These are phyloP conservation scores for Russula sp. DNA, from an alignment of 768 basidiomycete species.

Conservation along the genomic window DNA sequence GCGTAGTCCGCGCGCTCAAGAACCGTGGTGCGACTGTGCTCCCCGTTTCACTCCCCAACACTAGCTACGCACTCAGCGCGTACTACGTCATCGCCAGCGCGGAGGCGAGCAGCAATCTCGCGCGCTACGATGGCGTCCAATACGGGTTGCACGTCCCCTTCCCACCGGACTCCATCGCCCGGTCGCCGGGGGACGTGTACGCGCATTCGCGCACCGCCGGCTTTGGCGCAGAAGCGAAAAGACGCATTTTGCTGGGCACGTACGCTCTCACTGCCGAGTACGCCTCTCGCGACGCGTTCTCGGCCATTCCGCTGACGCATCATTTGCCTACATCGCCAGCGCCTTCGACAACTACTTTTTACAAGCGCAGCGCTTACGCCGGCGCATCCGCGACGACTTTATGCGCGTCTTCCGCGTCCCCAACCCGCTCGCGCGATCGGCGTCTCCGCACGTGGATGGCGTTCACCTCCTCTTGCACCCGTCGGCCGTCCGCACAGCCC, in stretches of 20 bases:
- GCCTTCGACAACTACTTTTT: slow-evolving; percentile 98
- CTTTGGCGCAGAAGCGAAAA: slow-evolving; percentile 82
- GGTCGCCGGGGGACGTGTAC: slow-evolving; percentile 52
- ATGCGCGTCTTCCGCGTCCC: slow-evolving; percentile 56
- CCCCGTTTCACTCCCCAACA: slow-evolving; percentile 67
- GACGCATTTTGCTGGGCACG: slow-evolving; percentile 83
- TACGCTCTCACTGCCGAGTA: slow-evolving; percentile 91
- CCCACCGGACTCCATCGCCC: slow-evolving; percentile 39
- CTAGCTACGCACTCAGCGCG: slow-evolving; percentile 73
- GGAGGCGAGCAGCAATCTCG: slow-evolving; percentile 89
- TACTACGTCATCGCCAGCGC: slow-evolving; percentile 97
- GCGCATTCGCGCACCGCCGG: slow-evolving; percentile 59
- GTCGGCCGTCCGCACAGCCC: slow-evolving; percentile 82
- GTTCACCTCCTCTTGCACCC: slow-evolving; percentile 86
- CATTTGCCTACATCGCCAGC: slow-evolving; percentile 35
- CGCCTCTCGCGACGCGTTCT: slow-evolving; percentile 28
- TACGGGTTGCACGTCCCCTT: slow-evolving; percentile 56
- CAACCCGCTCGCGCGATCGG: slow-evolving; percentile 39
- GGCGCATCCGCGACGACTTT: slow-evolving; percentile 68
- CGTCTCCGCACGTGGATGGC: slow-evolving; percentile 25
- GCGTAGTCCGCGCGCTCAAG: slow-evolving; percentile 38
- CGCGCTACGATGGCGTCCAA: slow-evolving; percentile 81
- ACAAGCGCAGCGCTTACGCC: slow-evolving; percentile 81
- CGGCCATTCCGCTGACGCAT: neutral
- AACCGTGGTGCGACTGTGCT: slow-evolving; percentile 58